Evolutionary conservation across 257 asterid genomes (phyloP).

Genomic region (Gentiana dahurica): DNA sequence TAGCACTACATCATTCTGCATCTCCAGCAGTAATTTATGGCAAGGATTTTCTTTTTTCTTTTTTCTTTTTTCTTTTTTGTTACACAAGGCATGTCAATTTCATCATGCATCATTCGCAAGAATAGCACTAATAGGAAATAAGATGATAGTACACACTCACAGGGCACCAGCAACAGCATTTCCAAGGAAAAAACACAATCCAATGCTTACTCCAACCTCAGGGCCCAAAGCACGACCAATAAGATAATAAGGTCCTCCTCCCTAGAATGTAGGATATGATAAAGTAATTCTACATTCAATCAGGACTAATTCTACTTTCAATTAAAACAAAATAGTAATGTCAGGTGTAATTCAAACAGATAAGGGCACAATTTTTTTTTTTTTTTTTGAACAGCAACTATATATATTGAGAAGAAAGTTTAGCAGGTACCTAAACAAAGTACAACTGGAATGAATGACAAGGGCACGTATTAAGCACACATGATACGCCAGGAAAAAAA

Average conservation of each 20-base stretch:
- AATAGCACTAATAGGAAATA: background rate
- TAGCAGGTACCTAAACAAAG: too few species aligned
- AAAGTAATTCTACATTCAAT: too few species aligned
- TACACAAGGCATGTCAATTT: background rate
- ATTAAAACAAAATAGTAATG: background rate
- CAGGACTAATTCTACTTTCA: too few species aligned
- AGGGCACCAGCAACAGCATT: slow-evolving; percentile 97
- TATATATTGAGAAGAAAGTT: too few species aligned
- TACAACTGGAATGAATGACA: too few species aligned
- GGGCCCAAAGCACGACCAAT: slow-evolving; percentile 99
- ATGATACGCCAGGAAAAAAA: too few species aligned
- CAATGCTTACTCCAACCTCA: slow-evolving; percentile 99
- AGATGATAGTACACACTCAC: slow-evolving; percentile 46
- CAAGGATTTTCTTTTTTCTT: too few species aligned
- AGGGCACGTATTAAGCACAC: too few species aligned
- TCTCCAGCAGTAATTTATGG: too few species aligned
- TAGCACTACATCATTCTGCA: background rate
- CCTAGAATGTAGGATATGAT: slow-evolving; percentile 32
- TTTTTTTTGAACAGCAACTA: too few species aligned
- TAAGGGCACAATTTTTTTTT: too few species aligned
- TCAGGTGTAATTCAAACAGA: background rate
- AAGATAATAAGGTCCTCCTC: slow-evolving; percentile 99
- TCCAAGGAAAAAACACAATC: slow-evolving; percentile 97
- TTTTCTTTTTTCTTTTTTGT: too few species aligned
- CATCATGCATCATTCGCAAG: background rate